phyloP scores from a whole-genome alignment of 257 asterid genomes.

The Orobanche coerulescens region DNA sequence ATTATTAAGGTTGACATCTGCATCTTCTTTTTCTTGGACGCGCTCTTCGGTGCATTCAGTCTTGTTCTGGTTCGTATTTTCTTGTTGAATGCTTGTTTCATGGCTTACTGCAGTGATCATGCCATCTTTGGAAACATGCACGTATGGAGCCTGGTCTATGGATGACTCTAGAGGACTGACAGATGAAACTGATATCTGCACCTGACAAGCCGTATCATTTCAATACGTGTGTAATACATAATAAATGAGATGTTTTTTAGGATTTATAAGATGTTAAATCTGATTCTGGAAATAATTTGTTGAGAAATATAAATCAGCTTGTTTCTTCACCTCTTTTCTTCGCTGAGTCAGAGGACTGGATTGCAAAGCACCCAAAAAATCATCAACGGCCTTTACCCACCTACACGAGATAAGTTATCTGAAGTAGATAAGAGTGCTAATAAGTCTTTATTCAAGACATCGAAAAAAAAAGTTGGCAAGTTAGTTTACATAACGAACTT shows the following conservation, averaged over 20 bases:
- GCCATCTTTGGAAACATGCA: conserved; percentile 46
- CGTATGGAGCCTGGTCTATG: conserved; percentile 58
- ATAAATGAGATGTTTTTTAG: no score
- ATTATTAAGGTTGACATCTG: not conserved
- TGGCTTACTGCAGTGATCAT: conserved; percentile 35
- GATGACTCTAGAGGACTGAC: conserved; percentile 36
- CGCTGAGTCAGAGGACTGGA: conserved; percentile 44
- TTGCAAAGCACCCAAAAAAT: conserved; percentile 47
- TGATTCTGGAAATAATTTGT: no score
- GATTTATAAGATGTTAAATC: no score
- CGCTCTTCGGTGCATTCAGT: conserved; percentile 17
- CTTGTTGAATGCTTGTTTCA: conserved; percentile 26
- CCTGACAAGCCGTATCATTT: not conserved
- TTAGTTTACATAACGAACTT: no score
- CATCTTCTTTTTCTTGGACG: conserved; percentile 4
- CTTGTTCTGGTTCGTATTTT: conserved; percentile 14
- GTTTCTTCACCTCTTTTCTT: conserved; percentile 33
- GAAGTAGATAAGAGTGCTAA: not conserved
- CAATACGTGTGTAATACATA: no score
- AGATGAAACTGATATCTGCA: conserved; percentile 37
- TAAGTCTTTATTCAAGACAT: no score
- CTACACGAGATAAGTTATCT: conserved; percentile 29
- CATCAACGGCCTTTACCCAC: conserved; percentile 90
- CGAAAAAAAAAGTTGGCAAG: no score
- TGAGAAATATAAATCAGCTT: not conserved